Base-by-base conservation (phyloP, 2,329 filamentous ascomycete genomes). In the Trichoderma atrobrunneum region DNA sequence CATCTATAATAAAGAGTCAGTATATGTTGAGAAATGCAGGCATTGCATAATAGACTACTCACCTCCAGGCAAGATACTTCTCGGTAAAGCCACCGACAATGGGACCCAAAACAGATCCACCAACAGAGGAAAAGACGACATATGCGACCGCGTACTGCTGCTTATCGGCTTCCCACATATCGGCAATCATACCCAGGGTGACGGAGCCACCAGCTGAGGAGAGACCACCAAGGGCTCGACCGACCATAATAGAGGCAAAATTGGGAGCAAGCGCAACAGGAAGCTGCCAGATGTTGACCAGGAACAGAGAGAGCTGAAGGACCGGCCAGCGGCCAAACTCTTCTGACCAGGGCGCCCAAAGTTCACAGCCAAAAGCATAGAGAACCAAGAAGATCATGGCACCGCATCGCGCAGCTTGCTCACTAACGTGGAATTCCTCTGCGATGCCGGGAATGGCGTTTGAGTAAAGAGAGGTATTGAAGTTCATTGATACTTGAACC, bases 311-410 rank as follows among this genome's bases (percentile, higher is more conserved):
- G 28, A 87, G 82, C 84, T 95, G 93, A 26, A 95, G 85, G 70
- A 96, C 87, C 2, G 91, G 91, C 84, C 90, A 92, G 64, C 93
- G 89, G 24, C 93, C 93, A 64, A 95, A 85, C 77, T 96, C 93
- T 79, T 97, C 93, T 60, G 89, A 92, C 92, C 93, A 96, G 0
- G 93, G 93, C 0, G 93, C 93, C 93, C 93, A 96, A 0, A 95
- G 86, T 80, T 96, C 93, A 79, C 93, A 96, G 43, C 93, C 93
- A 79, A 96, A 95, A 48, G 93, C 93, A 79, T 97, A 96, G 2
- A 90, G 81, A 65, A 96, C 87, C 51, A 97, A 82, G 82, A 95
- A 96, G 74, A 94, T 88, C 82, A 92, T 91, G 72, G 92, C 92
- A 78, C 93, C 93, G 71, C 89, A 87, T 70, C 92, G 88, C 5